These are phyloP conservation scores for Starmerella asiatica DNA, from an alignment of 805 yeast species.

Conservation along the genomic window DNA sequence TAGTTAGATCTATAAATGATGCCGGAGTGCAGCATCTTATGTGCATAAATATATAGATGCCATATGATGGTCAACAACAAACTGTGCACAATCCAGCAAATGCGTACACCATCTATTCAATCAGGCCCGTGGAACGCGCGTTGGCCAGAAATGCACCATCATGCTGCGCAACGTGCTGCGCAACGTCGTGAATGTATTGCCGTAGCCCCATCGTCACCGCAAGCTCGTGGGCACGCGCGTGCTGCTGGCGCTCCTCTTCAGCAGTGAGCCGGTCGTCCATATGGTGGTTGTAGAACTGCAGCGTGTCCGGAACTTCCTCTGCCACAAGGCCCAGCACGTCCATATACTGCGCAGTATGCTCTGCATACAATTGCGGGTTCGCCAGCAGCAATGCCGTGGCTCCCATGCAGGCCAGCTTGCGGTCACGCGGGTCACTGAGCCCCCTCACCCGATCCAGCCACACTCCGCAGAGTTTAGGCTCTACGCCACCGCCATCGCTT, in stretches of 20 bases:
- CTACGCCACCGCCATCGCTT: slow-evolving; percentile 6
- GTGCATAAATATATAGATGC: no score
- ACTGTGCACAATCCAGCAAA: no score
- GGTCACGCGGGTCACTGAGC: slow-evolving; percentile 60
- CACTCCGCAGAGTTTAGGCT: slow-evolving; percentile 2
- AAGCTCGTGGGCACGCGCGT: slow-evolving; percentile 34
- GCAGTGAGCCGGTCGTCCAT: slow-evolving; percentile 19
- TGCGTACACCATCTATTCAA: no score
- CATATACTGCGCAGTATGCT: slow-evolving; percentile 22
- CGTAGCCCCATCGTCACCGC: slow-evolving; percentile 42
- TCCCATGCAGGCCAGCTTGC: slow-evolving; percentile 56
- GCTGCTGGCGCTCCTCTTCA: slow-evolving; percentile 25
- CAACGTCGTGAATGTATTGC: slow-evolving; percentile 29
- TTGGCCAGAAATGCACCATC: no score
- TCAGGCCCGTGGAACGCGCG: no score
- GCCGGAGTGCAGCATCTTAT: no score
- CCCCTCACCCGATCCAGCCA: slow-evolving; percentile 32
- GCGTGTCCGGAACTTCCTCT: slow-evolving; percentile 61
- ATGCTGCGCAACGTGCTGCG: slow-evolving; percentile 4
- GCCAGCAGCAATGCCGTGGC: slow-evolving; percentile 9
- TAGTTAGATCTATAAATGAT: no score
- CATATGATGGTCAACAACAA: no score
- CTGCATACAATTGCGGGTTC: slow-evolving; percentile 9
- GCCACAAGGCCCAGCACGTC: slow-evolving; percentile 40
- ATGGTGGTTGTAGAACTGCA: slow-evolving; percentile 18